Conservation (phyloP, 2,329 filamentous ascomycete species). For the Xylaria hypoxylon region DNA sequence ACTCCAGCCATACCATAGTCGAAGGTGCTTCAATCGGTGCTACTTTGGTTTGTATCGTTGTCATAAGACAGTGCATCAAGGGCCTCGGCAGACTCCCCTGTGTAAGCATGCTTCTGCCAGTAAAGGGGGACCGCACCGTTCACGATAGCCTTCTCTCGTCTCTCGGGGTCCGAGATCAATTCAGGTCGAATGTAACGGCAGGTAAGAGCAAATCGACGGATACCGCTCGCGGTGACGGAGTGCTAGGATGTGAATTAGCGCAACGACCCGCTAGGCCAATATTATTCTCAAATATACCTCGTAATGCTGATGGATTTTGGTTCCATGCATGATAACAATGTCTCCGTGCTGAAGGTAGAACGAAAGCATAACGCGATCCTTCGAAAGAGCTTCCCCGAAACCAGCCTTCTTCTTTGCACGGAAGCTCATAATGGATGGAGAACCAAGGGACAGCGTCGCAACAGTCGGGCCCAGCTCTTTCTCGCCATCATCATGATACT, state of each 20-base stretch:
- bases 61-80: not conserved
- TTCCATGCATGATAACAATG: constrained; percentile 72
- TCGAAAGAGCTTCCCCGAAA: constrained; percentile 9
- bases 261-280: not conserved
- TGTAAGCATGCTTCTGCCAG: constrained; percentile 36
- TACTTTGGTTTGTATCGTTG: not conserved
- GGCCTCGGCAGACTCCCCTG: constrained; percentile 19
- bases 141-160: constrained; percentile 29
- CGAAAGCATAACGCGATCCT: constrained; percentile 48
- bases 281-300: constrained; percentile 56
- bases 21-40: not conserved
- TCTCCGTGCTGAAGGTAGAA: constrained; percentile 70
- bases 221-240: constrained; percentile 28
- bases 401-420: constrained; percentile 60
- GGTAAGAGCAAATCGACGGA: constrained; percentile 38
- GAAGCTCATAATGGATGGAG: constrained; percentile 68
- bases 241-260: constrained; percentile 35
- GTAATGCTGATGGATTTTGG: constrained; percentile 67
- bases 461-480: constrained; percentile 70
- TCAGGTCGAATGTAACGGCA: constrained; percentile 40
- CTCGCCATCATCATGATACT: constrained; percentile 77
- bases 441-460: constrained; percentile 70
- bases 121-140: constrained; percentile 34
- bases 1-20: not conserved
- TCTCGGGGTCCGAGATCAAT: constrained; percentile 26